Evolutionary conservation across 2,329 filamentous ascomycete genomes (phyloP).

Genomic region (Sporothrix euskadiensis): DNA sequence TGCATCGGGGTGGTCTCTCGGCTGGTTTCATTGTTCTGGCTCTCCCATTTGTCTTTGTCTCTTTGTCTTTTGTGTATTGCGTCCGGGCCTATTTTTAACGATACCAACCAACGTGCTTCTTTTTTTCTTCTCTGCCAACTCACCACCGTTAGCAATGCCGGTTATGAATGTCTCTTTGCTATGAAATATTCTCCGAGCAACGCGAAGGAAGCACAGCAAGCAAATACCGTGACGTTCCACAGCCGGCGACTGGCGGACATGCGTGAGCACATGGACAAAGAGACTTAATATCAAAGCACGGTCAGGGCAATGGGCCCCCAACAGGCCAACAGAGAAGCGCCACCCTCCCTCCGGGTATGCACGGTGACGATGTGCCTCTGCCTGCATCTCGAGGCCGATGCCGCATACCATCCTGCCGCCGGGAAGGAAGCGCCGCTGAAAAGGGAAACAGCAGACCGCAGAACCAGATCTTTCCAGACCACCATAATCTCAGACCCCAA

Average conservation of each 20-base stretch:
- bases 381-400: background rate
- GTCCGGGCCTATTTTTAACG: conserved; percentile 17
- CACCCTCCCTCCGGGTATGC: background rate
- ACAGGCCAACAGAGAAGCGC: background rate
- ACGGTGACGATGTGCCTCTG: background rate
- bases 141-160: background rate
- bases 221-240: background rate
- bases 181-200: background rate
- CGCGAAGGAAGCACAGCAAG: background rate
- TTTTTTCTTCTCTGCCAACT: background rate
- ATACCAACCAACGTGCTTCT: conserved; percentile 22
- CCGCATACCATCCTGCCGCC: conserved; percentile 4
- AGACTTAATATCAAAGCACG: background rate
- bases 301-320: background rate
- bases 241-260: background rate
- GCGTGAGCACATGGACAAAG: background rate
- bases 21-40: background rate
- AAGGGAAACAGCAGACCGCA: background rate
- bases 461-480: background rate
- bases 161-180: background rate
- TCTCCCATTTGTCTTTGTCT: background rate
- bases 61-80: conserved; percentile 6
- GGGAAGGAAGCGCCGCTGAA: background rate
- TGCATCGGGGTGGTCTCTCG: conserved; percentile 3
- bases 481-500: background rate